Conservation (phyloP, 345 rosid species). For the Lenwebbia sp. region DNA sequence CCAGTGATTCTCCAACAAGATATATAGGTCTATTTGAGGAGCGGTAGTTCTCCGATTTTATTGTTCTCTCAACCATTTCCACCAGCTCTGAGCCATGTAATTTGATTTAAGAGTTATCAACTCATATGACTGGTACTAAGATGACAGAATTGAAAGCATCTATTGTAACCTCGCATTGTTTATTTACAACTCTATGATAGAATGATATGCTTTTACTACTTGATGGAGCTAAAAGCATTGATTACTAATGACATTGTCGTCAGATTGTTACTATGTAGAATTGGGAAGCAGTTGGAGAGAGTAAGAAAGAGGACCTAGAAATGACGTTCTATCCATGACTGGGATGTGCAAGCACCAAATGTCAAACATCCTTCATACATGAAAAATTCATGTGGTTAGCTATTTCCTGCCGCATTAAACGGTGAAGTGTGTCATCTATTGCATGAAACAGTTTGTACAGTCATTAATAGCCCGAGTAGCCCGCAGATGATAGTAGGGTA, state of each 20-base stretch:
- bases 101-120: background rate
- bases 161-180: background rate
- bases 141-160: background rate
- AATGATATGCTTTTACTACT: background rate
- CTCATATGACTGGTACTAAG: background rate
- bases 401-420: background rate
- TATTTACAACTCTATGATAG: background rate
- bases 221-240: background rate
- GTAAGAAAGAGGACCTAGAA: slow-evolving; percentile 23
- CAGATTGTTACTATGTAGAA: background rate
- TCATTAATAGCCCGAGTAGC: background rate
- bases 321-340: slow-evolving; percentile 56
- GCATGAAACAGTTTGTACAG: background rate
- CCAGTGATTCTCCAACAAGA: slow-evolving; percentile 75
- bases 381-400: background rate
- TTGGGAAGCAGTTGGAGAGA: background rate
- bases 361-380: slow-evolving; percentile 46
- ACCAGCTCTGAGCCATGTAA: slow-evolving; percentile 40
- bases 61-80: slow-evolving; percentile 39
- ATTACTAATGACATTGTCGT: background rate
- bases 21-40: slow-evolving; percentile 56
- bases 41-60: slow-evolving; percentile 25
- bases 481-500: background rate
- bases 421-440: background rate
- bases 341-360: slow-evolving; percentile 83